phyloP scores from a whole-genome alignment of 2,329 filamentous ascomycete species.

The Hypoxylon sp. region DNA sequence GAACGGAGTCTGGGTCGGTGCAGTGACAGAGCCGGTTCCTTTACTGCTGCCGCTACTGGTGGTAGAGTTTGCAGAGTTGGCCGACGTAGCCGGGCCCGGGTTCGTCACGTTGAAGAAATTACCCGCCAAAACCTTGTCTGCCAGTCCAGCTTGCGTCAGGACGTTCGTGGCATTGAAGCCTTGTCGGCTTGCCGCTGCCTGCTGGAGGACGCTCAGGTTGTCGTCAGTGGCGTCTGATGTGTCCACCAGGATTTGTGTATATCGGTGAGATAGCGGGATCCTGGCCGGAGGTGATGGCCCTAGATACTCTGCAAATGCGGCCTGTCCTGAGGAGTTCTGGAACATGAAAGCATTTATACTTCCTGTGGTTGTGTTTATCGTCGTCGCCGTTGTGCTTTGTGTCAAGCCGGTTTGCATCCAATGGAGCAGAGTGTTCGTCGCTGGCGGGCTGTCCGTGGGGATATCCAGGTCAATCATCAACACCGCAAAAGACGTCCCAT shows the following conservation, averaged over 20 bases:
- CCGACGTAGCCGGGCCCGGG: constrained; percentile 41
- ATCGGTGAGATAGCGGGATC: constrained; percentile 51
- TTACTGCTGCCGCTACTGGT: constrained; percentile 14
- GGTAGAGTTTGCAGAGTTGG: constrained; percentile 28
- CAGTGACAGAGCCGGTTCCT: constrained; percentile 34
- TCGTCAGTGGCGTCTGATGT: constrained; percentile 47
- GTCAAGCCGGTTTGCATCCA: constrained; percentile 60
- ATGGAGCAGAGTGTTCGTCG: constrained; percentile 58
- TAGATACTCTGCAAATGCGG: constrained; percentile 48
- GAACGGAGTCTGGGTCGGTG: constrained; percentile 41
- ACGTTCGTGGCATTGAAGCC: constrained; percentile 47
- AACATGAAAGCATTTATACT: constrained; percentile 44
- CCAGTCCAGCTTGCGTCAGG: constrained; percentile 49
- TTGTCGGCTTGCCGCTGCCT: constrained; percentile 45
- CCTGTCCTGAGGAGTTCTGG: constrained; percentile 37
- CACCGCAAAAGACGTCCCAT: constrained; percentile 58
- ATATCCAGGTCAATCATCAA: constrained; percentile 63
- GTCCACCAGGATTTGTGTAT: constrained; percentile 52
- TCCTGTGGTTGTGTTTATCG: constrained; percentile 45
- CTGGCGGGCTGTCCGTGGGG: constrained; percentile 57
- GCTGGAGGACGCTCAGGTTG: constrained; percentile 45
- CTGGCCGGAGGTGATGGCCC: constrained; percentile 49
- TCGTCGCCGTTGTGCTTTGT: constrained; percentile 43
- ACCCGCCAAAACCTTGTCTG: constrained; percentile 52
- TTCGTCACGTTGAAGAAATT: constrained; percentile 55